These are phyloP conservation scores for Ophiostoma pallidulum DNA, from an alignment of 2,329 filamentous ascomycete genomes.

Conservation along the genomic window DNA sequence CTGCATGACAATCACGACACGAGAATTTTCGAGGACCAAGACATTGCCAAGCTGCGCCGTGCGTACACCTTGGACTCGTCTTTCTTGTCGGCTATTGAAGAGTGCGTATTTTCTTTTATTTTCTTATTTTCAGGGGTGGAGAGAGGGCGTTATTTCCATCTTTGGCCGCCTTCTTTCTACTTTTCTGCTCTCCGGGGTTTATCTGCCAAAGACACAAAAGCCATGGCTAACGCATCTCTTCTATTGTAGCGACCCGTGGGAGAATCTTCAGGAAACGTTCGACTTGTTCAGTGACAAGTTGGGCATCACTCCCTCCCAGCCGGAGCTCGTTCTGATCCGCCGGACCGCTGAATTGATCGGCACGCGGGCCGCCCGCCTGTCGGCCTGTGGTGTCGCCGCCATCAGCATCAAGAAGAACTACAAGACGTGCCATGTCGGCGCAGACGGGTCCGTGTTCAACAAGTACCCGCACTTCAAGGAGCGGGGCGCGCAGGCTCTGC, in stretches of 20 bases:
- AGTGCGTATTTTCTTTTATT: conserved; percentile 41
- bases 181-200: no score
- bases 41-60: conserved; percentile 70
- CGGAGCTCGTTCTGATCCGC: conserved; percentile 83
- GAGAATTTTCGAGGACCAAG: conserved; percentile 74
- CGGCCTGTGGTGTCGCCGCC: conserved; percentile 87
- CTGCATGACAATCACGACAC: conserved; percentile 68
- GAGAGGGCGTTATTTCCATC: no score
- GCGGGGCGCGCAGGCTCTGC: conserved; percentile 77
- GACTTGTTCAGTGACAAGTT: conserved; percentile 75
- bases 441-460: conserved; percentile 96
- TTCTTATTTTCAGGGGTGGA: no score
- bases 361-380: conserved; percentile 85
- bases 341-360: conserved; percentile 89
- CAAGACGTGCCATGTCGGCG: conserved; percentile 81
- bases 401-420: conserved; percentile 96
- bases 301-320: conserved; percentile 56
- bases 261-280: conserved; percentile 83
- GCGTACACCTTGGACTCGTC: conserved; percentile 86
- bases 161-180: no score
- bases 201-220: no score
- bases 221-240: conserved; percentile 1
- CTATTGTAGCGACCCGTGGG: conserved; percentile 84
- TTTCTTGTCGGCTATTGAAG: conserved; percentile 87
- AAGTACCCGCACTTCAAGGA: conserved; percentile 98